phyloP scores from a whole-genome alignment of 2,329 filamentous ascomycete genomes.

The Pyrenochaeta sp. region DNA sequence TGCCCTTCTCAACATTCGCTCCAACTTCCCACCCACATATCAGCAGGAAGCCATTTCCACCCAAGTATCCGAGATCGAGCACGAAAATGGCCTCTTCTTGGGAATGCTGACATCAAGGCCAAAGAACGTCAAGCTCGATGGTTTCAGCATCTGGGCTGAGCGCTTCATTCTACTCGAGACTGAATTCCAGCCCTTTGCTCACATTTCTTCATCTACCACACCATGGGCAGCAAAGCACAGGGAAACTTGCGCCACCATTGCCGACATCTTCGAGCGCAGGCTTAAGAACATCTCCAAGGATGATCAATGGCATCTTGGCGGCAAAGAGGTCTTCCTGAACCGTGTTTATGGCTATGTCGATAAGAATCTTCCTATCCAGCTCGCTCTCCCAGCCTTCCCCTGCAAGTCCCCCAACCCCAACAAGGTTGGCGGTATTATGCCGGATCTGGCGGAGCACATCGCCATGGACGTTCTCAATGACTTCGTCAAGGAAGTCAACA shows the following conservation, averaged over 20 bases:
- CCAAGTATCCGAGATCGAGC: slow-evolving; percentile 27
- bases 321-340: slow-evolving; percentile 32
- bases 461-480: slow-evolving; percentile 51
- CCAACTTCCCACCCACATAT: slow-evolving; percentile 31
- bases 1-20: slow-evolving; percentile 26
- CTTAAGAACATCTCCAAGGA: slow-evolving; percentile 38
- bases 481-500: slow-evolving; percentile 50
- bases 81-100: slow-evolving; percentile 28
- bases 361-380: slow-evolving; percentile 33
- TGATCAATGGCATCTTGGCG: slow-evolving; percentile 36
- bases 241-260: slow-evolving; percentile 24
- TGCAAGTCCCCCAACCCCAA: slow-evolving; percentile 67
- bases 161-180: slow-evolving; percentile 39
- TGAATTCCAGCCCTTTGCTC: slow-evolving; percentile 30
- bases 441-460: slow-evolving; percentile 54
- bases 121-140: slow-evolving; percentile 30
- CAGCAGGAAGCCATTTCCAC: slow-evolving; percentile 28
- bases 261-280: slow-evolving; percentile 35
- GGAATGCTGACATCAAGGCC: slow-evolving; percentile 32
- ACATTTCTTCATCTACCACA: slow-evolving; percentile 22
- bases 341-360: slow-evolving; percentile 37
- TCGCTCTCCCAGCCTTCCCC: slow-evolving; percentile 64
- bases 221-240: slow-evolving; percentile 29
- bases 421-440: slow-evolving; percentile 61
- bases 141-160: slow-evolving; percentile 35